These are phyloP conservation scores for Tremella yokohamensis DNA, from an alignment of 768 basidiomycete species.

Conservation along the genomic window DNA sequence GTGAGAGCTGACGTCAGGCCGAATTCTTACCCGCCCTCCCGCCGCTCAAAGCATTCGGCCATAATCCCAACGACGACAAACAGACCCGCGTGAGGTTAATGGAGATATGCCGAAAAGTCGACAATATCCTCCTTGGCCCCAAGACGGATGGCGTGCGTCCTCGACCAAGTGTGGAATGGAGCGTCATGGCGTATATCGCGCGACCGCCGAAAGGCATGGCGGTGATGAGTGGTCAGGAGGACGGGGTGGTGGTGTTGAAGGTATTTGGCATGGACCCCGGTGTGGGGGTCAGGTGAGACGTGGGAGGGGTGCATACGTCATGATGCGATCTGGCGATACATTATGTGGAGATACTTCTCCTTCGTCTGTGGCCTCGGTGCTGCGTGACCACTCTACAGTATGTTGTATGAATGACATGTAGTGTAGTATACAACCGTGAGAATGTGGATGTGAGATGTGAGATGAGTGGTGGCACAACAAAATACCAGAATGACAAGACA, in stretches of 20 bases:
- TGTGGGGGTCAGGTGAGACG: neutral
- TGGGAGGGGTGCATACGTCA: too few species aligned
- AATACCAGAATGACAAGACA: too few species aligned
- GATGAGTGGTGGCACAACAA: too few species aligned
- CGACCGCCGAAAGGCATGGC: neutral
- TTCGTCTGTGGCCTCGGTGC: too few species aligned
- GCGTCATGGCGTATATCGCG: slow-evolving; percentile 20
- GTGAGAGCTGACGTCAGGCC: slow-evolving; percentile 8
- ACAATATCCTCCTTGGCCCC: slow-evolving; percentile 26
- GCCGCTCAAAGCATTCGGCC: slow-evolving; percentile 10
- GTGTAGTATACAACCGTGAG: too few species aligned
- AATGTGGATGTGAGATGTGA: too few species aligned
- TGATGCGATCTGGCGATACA: too few species aligned
- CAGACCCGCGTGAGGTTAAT: slow-evolving; percentile 12
- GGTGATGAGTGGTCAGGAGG: slow-evolving; percentile 2
- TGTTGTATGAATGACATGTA: too few species aligned
- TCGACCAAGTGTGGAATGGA: slow-evolving; percentile 29
- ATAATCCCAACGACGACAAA: slow-evolving; percentile 25
- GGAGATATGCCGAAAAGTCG: slow-evolving; percentile 9
- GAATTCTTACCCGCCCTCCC: slow-evolving; percentile 36
- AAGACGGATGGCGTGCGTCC: slow-evolving; percentile 29
- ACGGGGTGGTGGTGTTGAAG: slow-evolving; percentile 13
- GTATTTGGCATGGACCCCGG: slow-evolving; percentile 23
- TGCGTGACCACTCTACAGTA: too few species aligned
- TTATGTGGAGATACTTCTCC: too few species aligned